phyloP scores from a whole-genome alignment of 2,329 filamentous ascomycete species.

The Tolypocladium album region DNA sequence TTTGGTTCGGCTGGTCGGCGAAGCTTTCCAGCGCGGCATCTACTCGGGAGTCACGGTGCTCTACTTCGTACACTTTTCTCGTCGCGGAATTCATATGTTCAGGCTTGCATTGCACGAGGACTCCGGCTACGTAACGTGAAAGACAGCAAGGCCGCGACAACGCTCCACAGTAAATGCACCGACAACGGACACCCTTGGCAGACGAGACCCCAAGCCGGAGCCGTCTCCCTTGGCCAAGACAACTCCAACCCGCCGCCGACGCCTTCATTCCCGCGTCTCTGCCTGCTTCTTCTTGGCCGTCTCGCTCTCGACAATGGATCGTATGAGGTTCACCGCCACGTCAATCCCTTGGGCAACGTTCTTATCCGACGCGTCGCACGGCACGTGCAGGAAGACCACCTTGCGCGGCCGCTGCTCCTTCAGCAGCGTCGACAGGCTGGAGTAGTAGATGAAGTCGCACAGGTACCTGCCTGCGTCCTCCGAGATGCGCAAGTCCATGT shows the following conservation, averaged over 20 bases:
- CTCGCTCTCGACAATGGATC: slow-evolving; percentile 45
- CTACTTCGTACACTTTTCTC: neutral
- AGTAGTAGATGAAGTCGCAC: slow-evolving; percentile 72
- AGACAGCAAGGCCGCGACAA: neutral
- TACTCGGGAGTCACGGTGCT: neutral
- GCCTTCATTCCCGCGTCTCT: neutral
- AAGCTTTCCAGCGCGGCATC: neutral
- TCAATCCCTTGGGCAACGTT: slow-evolving; percentile 38
- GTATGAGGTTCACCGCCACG: slow-evolving; percentile 42
- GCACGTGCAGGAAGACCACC: slow-evolving; percentile 65
- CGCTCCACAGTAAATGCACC: neutral
- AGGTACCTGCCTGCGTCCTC: slow-evolving; percentile 63
- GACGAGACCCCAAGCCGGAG: neutral
- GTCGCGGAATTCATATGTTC: neutral
- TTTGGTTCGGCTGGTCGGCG: neutral
- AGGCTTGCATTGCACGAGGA: neutral
- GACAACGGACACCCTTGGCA: neutral
- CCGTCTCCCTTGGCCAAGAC: neutral
- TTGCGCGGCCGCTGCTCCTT: slow-evolving; percentile 34
- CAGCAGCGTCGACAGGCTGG: slow-evolving; percentile 48
- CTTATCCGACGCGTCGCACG: slow-evolving; percentile 41
- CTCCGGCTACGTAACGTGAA: neutral
- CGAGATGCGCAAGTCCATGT: slow-evolving; percentile 45
- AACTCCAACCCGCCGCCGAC: neutral
- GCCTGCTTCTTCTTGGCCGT: slow-evolving; percentile 11